Base-by-base conservation (phyloP, 176 grass and related monocot species). In the bread wheat (Triticum aestivum) region DNA sequence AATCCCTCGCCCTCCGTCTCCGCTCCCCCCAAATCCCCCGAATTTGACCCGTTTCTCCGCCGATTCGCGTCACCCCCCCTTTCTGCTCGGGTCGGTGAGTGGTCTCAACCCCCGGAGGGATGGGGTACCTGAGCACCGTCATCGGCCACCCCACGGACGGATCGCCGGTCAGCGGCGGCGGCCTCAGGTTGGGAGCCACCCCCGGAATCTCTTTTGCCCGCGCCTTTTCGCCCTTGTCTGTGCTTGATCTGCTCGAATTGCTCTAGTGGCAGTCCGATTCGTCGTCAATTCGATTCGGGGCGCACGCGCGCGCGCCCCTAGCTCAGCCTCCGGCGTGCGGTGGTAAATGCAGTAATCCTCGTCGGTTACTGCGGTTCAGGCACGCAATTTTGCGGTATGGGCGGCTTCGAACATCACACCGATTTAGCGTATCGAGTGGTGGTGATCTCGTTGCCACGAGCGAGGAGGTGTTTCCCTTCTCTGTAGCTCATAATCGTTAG, bases 131-230 rank as follows among this genome's bases (percentile, higher is more conserved):
- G 51, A 91, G 89, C 81, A 42, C 86, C 11, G 86, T 91, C 77
- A 91, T 91, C 89, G 89, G 89, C 65, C 73, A 90, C 84, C 82
- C 89, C 39, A 91, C 89, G 18, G 89, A 91, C 23, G 89, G 89
- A 27, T 88, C 86, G 82, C 86, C 86, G 6, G 89, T 82, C 82
- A 91, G 89, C 86, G 89, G 89, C 82, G 82, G 89, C 51, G 89
- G 89, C 30, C 89, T 88, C 77, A 91, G 89, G 89, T 91, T 91
- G 82, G 38, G 6, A 63, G 10, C 85, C 7, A 24, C 26, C 54
- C 41, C 32, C 63, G 8, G 10, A 9, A 11, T 49, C 15, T 21
- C 29, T 49, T 38, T 34, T 34, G 33, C 33, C 23, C 5, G 35
- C 7, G 35, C 7, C 1, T 37, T 37, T 37, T 37, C 5, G 0